Evolutionary conservation across 345 rosid genomes (phyloP).

Genomic region (Eucalyptus tenuipes): DNA sequence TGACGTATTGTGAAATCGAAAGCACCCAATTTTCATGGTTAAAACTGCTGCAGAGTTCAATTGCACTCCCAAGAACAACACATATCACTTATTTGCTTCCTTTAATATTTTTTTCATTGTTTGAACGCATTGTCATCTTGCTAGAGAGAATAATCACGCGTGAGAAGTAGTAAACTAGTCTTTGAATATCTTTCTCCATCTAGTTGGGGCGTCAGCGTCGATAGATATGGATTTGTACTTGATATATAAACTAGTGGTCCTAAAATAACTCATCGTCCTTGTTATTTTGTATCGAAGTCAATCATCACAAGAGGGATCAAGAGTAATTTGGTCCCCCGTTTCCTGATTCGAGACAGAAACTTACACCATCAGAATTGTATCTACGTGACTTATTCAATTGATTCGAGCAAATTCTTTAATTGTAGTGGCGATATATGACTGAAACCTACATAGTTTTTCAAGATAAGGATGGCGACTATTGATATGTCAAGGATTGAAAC

Average conservation of each 20-base stretch:
- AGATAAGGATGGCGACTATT: neutral
- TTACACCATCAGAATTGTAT: neutral
- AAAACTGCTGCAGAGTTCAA: neutral
- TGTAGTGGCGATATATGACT: neutral
- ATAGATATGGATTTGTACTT: neutral
- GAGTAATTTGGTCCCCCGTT: neutral
- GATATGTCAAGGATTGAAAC: neutral
- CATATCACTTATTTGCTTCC: neutral
- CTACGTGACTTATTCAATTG: neutral
- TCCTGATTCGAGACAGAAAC: neutral
- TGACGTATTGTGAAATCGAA: neutral
- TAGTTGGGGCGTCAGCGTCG: neutral
- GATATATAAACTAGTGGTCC: neutral
- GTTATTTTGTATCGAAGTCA: neutral
- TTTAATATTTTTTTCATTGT: neutral
- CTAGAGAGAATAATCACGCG: neutral
- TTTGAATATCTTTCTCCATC: neutral
- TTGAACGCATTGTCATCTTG: neutral
- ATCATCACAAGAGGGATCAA: neutral
- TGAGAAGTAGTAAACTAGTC: neutral
- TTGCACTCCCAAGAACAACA: neutral
- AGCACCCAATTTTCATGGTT: neutral
- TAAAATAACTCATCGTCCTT: neutral
- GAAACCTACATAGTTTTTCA: neutral
- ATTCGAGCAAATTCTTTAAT: neutral